Evolutionary conservation across 2,329 filamentous ascomycete species (phyloP).

Genomic region (Arthrobotrys musiformis): DNA sequence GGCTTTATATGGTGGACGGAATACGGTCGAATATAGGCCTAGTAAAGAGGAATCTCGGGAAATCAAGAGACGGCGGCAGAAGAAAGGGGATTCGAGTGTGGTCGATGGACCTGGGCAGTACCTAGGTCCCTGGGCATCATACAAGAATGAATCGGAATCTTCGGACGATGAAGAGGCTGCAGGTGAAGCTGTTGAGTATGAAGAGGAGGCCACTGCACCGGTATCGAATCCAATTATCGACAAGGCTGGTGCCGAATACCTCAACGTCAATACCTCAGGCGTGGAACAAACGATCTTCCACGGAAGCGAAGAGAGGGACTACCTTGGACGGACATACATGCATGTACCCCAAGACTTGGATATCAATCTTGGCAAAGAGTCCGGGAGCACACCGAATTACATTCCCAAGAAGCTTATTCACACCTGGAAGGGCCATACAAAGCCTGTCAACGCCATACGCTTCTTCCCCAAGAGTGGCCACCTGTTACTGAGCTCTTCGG

Average conservation of each 20-base stretch:
- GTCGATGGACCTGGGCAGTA: conserved; percentile 90
- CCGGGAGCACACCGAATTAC: conserved; percentile 84
- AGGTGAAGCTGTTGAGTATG: conserved; percentile 78
- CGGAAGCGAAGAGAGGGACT: conserved; percentile 84
- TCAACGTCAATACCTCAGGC: conserved; percentile 63
- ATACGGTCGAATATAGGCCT: conserved; percentile 69
- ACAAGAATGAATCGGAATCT: conserved; percentile 75
- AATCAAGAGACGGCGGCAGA: conserved; percentile 79
- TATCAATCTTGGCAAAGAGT: conserved; percentile 83
- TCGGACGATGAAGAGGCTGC: conserved; percentile 75
- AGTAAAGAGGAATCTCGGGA: conserved; percentile 77
- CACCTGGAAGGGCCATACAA: conserved; percentile 84
- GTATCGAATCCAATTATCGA: conserved; percentile 66
- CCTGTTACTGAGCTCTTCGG: conserved; percentile 85
- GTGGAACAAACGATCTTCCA: conserved; percentile 89
- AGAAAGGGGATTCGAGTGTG: conserved; percentile 83
- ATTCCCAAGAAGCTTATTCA: conserved; percentile 94
- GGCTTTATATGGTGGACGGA: conserved; percentile 64
- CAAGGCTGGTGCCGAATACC: conserved; percentile 67
- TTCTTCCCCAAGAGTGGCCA: conserved; percentile 92
- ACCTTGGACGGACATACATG: conserved; percentile 97
- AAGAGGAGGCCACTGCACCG: conserved; percentile 76
- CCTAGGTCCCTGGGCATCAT: conserved; percentile 93
- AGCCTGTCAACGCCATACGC: conserved; percentile 85
- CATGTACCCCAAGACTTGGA: conserved; percentile 92